A percentile compares a stretch with the other conserved stretches of the same genome.
Evolutionary conservation across 805 yeast genomes (phyloP).

Genomic region (Komagataella ulmi): DNA sequence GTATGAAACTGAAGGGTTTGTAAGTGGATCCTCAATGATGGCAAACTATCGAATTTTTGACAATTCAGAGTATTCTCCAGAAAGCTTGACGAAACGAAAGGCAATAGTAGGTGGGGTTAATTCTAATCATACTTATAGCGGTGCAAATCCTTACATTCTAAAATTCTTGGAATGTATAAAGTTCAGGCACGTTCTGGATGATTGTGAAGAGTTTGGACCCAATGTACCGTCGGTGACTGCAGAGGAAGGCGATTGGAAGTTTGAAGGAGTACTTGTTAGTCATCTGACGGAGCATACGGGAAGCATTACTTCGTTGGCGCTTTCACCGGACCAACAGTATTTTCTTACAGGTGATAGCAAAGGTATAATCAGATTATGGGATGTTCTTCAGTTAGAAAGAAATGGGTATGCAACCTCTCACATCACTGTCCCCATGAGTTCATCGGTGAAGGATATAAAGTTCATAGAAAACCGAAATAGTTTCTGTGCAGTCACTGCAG

Average conservation of each 20-base stretch:
- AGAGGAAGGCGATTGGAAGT: background rate
- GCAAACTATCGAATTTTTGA: background rate
- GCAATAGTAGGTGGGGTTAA: background rate
- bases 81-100: background rate
- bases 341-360: slow-evolving; percentile 70
- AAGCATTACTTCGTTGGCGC: slow-evolving; percentile 40
- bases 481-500: slow-evolving; percentile 39
- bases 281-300: slow-evolving; percentile 51
- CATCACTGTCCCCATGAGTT: slow-evolving; percentile 30
- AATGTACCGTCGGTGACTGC: background rate
- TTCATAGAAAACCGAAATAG: slow-evolving; percentile 44
- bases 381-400: slow-evolving; percentile 45
- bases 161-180: slow-evolving; percentile 38
- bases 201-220: slow-evolving; percentile 59
- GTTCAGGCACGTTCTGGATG: slow-evolving; percentile 43
- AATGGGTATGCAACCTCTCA: slow-evolving; percentile 41
- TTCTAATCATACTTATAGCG: slow-evolving; percentile 45
- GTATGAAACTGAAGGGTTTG: slow-evolving; percentile 23
- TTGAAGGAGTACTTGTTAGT: slow-evolving; percentile 39
- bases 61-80: background rate
- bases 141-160: slow-evolving; percentile 49
- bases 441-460: slow-evolving; percentile 32
- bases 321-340: slow-evolving; percentile 48
- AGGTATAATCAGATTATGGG: slow-evolving; percentile 74
- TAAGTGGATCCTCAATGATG: slow-evolving; percentile 5